Percentiles rank a stretch among this genome's conserved stretches.
phyloP scores from a whole-genome alignment of 2,329 filamentous ascomycete species.

The Penicillium sumatraense region DNA sequence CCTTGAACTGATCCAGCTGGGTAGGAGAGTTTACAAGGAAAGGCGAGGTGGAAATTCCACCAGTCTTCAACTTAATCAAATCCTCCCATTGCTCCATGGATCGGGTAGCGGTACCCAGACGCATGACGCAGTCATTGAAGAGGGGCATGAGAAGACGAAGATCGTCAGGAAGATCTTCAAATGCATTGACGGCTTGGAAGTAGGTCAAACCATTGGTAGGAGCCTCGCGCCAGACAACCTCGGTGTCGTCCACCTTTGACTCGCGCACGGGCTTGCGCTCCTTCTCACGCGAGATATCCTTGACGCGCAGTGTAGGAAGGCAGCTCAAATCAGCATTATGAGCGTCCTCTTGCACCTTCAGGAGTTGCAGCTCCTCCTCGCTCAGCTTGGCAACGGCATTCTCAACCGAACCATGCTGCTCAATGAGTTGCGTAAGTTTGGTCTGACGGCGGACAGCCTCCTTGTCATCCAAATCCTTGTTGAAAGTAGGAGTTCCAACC shows the following conservation, averaged over 20 bases:
- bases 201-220: constrained; percentile 96
- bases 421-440: constrained; percentile 73
- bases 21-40: constrained; percentile 79
- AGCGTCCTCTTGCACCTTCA: constrained; percentile 82
- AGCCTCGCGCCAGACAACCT: constrained; percentile 87
- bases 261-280: constrained; percentile 71
- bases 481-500: constrained; percentile 79
- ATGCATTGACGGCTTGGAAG: constrained; percentile 83
- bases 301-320: constrained; percentile 83
- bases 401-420: constrained; percentile 70
- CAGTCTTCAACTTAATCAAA: constrained; percentile 93
- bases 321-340: constrained; percentile 84
- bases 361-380: constrained; percentile 76
- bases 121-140: constrained; percentile 91
- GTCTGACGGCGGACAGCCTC: constrained; percentile 74
- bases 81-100: constrained; percentile 96
- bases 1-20: constrained; percentile 71
- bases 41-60: constrained; percentile 83
- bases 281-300: constrained; percentile 81
- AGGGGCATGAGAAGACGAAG: constrained; percentile 83
- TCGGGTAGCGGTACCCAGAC: constrained; percentile 84
- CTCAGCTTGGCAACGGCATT: constrained; percentile 74
- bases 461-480: constrained; percentile 73
- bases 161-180: constrained; percentile 81
- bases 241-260: constrained; percentile 63